These are phyloP conservation scores for Talaromyces proteolyticus DNA, from an alignment of 495 filamentous ascomycete genomes.

Conservation along the genomic window DNA sequence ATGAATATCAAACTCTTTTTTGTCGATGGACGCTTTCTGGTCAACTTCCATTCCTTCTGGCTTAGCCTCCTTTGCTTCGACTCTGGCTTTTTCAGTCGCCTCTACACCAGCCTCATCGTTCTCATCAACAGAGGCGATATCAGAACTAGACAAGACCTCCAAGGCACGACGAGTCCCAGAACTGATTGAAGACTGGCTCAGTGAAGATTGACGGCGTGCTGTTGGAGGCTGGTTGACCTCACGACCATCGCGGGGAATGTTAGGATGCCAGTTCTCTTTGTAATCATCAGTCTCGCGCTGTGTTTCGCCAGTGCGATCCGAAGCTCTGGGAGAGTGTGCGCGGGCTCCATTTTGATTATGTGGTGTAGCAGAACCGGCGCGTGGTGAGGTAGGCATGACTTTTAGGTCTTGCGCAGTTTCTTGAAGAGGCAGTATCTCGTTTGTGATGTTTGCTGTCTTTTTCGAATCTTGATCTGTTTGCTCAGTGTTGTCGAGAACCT, in stretches of 20 bases:
- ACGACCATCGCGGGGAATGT: not conserved
- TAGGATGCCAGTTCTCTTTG: conserved; percentile 7
- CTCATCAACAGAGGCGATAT: no score
- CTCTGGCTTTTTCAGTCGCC: no score
- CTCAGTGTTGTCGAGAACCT: not conserved
- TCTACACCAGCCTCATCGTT: no score
- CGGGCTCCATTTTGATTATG: not conserved
- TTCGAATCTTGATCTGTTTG: no score
- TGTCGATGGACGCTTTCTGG: not conserved
- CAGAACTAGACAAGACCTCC: not conserved
- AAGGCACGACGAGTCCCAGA: not conserved
- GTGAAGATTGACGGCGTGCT: not conserved
- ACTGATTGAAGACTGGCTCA: not conserved
- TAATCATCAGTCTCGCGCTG: conserved; percentile 13
- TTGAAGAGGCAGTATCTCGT: not conserved
- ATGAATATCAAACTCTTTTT: not conserved
- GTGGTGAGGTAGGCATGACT: not conserved
- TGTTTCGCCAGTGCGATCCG: not conserved
- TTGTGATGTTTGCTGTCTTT: not conserved
- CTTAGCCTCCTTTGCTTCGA: no score
- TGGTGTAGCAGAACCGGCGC: not conserved
- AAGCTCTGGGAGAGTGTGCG: not conserved
- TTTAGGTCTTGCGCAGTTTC: no score
- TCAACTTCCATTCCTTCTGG: not conserved
- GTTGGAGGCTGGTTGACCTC: not conserved